Conservation (phyloP, 208 protist species). For the Plasmodiophora brassicae region DNA sequence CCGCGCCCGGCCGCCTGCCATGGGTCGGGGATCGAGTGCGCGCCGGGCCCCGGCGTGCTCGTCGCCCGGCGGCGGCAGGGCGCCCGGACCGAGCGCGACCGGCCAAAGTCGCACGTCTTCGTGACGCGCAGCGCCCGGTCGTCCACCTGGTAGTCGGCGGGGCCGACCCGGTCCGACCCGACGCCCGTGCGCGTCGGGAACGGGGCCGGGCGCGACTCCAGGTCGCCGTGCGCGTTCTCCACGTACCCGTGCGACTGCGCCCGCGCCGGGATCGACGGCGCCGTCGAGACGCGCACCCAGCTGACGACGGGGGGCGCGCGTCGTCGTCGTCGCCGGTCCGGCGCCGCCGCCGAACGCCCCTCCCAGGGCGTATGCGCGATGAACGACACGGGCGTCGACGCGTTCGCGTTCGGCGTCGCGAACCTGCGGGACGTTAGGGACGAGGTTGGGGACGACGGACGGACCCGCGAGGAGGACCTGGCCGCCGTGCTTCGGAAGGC, state of each 20-base stretch:
- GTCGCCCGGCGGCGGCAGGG: neutral
- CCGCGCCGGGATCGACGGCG: slow-evolving; percentile 10
- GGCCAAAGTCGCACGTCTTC: neutral
- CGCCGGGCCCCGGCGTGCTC: neutral
- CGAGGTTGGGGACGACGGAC: no score
- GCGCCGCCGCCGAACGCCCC: no score
- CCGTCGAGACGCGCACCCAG: neutral
- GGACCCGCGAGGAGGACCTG: no score
- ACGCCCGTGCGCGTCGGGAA: neutral
- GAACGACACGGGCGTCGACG: no score
- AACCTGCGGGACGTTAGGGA: no score
- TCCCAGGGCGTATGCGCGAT: no score
- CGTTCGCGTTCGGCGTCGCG: no score
- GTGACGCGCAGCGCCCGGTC: neutral
- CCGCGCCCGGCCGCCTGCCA: neutral
- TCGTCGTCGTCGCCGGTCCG: no score
- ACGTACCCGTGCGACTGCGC: neutral
- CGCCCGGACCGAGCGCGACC: neutral
- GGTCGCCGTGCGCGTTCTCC: neutral
- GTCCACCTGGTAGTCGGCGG: slow-evolving; percentile 3
- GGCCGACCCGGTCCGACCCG: neutral
- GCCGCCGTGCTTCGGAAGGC: no score
- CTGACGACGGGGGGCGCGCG: neutral
- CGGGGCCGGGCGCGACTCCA: neutral
- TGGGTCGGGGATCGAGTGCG: neutral